These are phyloP conservation scores for Magnaporthales sp. DNA, from an alignment of 2,329 filamentous ascomycete genomes.

Conservation along the genomic window DNA sequence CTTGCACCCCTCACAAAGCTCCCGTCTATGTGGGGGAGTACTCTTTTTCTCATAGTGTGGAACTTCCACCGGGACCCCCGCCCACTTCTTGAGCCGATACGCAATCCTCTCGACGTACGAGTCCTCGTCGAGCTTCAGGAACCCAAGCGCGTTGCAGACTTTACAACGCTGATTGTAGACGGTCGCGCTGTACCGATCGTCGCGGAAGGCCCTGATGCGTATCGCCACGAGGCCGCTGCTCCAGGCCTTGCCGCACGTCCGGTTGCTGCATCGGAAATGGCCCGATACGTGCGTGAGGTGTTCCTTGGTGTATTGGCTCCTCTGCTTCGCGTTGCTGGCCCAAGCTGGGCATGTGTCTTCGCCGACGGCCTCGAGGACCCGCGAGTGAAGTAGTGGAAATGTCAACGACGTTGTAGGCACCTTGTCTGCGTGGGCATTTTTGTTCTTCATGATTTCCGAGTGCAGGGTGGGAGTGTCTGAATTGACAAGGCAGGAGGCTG, in stretches of 20 bases:
- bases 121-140: slow-evolving; percentile 16
- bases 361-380: no score
- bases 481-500: no score
- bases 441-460: no score
- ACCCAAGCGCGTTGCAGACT: slow-evolving; percentile 18
- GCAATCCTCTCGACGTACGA: slow-evolving; percentile 25
- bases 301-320: no score
- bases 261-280: slow-evolving; percentile 1
- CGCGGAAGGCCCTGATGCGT: slow-evolving; percentile 21
- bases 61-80: slow-evolving; percentile 14
- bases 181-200: slow-evolving; percentile 22
- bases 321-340: no score
- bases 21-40: slow-evolving; percentile 15
- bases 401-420: no score
- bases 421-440: no score
- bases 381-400: no score
- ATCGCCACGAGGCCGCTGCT: slow-evolving; percentile 24
- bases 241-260: slow-evolving; percentile 19
- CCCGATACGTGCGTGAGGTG: slow-evolving; percentile 2
- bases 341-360: no score
- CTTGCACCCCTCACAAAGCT: slow-evolving; percentile 28
- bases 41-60: not conserved
- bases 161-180: slow-evolving; percentile 29
- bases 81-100: slow-evolving; percentile 28
- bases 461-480: no score